phyloP scores from a whole-genome alignment of 2,329 filamentous ascomycete species.

The Aspergillus tanneri region DNA sequence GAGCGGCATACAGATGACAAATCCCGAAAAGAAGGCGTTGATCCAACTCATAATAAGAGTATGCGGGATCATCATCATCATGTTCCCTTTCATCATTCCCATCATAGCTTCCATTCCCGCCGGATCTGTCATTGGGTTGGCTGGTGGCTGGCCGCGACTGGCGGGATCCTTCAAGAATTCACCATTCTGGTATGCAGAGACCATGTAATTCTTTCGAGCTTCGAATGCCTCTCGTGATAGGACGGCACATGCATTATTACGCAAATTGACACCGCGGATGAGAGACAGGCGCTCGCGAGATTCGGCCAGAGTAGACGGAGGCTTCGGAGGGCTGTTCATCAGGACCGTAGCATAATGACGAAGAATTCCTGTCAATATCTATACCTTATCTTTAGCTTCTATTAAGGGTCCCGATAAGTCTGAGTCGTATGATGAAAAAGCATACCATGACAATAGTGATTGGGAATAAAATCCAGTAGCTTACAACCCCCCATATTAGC shows the following conservation, averaged over 20 bases:
- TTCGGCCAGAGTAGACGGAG: slow-evolving; percentile 60
- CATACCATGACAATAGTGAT: slow-evolving; percentile 94
- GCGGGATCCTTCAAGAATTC: slow-evolving; percentile 88
- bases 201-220: slow-evolving; percentile 74
- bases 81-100: slow-evolving; percentile 99
- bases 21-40: slow-evolving; percentile 97
- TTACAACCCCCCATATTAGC: slow-evolving; percentile 41
- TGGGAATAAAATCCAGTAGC: slow-evolving; percentile 98
- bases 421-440: not conserved
- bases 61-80: slow-evolving; percentile 99
- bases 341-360: slow-evolving; percentile 96
- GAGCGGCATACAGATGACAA: slow-evolving; percentile 77
- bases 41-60: slow-evolving; percentile 99
- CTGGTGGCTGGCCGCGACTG: slow-evolving; percentile 76
- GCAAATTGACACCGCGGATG: slow-evolving; percentile 78
- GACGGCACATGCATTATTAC: slow-evolving; percentile 76
- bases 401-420: not conserved
- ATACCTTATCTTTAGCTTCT: not conserved
- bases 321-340: slow-evolving; percentile 80
- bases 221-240: slow-evolving; percentile 77
- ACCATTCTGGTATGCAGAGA: slow-evolving; percentile 79
- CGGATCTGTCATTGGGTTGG: slow-evolving; percentile 94
- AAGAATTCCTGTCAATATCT: slow-evolving; percentile 90
- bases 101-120: slow-evolving; percentile 99
- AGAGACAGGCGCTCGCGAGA: slow-evolving; percentile 81